Conservation (phyloP, 192 early-diverging fungal genomes). For the Kappamyces sp. region DNA sequence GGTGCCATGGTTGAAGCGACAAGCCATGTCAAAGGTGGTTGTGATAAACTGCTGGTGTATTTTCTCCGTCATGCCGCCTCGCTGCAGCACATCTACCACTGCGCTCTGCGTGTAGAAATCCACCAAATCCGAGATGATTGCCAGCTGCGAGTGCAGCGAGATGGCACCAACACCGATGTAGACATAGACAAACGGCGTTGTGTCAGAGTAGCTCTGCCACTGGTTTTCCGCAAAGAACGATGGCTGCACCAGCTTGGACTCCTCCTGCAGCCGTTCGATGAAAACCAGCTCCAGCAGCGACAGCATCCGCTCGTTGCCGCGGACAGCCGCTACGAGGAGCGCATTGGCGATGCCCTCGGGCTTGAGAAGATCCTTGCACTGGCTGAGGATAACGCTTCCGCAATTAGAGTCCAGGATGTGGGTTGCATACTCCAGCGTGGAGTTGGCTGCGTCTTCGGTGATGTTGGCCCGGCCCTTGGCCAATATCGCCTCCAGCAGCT, state of each 20-base stretch:
- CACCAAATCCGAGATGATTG: conserved; percentile 25
- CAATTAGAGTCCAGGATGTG: conserved; percentile 31
- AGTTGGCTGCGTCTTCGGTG: conserved; percentile 24
- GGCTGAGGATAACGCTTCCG: conserved; percentile 18
- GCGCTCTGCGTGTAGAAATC: conserved; percentile 31
- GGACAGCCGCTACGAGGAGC: too few relatives aligned
- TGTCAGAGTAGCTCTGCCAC: conserved; percentile 14
- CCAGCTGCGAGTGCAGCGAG: conserved; percentile 21
- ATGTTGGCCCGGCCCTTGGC: conserved; percentile 5
- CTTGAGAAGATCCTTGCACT: neutral
- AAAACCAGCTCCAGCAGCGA: conserved; percentile 29
- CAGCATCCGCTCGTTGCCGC: too few relatives aligned
- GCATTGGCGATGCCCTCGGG: conserved; percentile 1
- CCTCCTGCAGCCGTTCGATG: conserved; percentile 19
- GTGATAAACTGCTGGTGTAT: conserved; percentile 26
- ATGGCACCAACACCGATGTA: conserved; percentile 29
- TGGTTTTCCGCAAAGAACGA: conserved; percentile 3
- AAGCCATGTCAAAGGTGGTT: conserved; percentile 26
- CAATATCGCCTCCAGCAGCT: conserved; percentile 21
- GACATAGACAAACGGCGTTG: conserved; percentile 24
- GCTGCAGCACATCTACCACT: conserved; percentile 11
- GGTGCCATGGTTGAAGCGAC: conserved; percentile 28
- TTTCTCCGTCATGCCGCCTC: conserved; percentile 12
- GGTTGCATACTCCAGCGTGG: conserved; percentile 28
- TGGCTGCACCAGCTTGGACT: neutral